Conservation (phyloP, 2,329 filamentous ascomycete genomes). For the Trichophyton mentagrophytes region DNA sequence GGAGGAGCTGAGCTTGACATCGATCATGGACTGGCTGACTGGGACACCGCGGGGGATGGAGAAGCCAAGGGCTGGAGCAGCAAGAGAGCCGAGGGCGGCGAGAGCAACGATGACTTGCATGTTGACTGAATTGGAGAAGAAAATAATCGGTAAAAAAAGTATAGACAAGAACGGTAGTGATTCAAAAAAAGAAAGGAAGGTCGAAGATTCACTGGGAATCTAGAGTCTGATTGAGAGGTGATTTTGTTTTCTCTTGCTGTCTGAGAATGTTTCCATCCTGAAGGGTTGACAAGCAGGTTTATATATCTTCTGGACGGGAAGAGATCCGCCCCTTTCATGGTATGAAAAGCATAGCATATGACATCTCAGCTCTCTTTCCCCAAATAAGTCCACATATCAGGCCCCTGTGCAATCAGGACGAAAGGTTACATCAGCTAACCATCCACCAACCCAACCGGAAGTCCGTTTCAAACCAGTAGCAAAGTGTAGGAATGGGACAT, state of each 20-base stretch:
- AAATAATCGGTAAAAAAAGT: neutral
- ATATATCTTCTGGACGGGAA: neutral
- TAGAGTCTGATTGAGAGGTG: neutral
- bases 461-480: neutral
- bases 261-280: neutral
- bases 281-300: neutral
- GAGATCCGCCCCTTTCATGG: no score
- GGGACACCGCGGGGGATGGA: neutral
- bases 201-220: neutral
- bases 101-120: conserved; percentile 7
- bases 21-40: conserved; percentile 2
- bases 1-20: conserved; percentile 8
- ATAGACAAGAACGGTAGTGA: neutral
- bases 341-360: neutral
- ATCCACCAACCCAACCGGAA: neutral
- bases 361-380: neutral
- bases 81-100: conserved; percentile 5
- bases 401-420: neutral
- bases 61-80: conserved; percentile 2
- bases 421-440: neutral
- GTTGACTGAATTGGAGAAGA: neutral
- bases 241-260: neutral
- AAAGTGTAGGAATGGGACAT: neutral
- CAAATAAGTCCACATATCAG: neutral
- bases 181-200: neutral